Evolutionary conservation across 106 monocot species (phyloP).

Genomic region (Dendrobium chrysotoxum): DNA sequence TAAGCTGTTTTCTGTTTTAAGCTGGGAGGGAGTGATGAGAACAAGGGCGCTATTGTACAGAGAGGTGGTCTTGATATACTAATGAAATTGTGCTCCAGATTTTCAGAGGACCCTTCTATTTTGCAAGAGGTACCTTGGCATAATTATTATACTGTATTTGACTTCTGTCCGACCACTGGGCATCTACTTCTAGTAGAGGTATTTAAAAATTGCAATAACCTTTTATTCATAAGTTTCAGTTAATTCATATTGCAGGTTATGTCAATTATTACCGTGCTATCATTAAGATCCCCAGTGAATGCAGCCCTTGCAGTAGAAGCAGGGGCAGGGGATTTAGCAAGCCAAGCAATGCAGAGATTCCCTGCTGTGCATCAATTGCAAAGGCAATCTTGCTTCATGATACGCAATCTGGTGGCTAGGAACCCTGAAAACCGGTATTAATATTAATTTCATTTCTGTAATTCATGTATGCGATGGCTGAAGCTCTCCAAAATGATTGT

Average conservation of each 20-base stretch:
- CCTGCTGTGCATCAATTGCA: slow-evolving; percentile 84
- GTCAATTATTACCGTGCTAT: slow-evolving; percentile 59
- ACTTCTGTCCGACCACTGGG: background rate
- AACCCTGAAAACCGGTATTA: slow-evolving; percentile 77
- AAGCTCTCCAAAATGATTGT: background rate
- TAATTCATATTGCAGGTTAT: slow-evolving; percentile 56
- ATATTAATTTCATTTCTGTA: background rate
- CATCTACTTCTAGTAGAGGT: background rate
- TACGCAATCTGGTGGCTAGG: slow-evolving; percentile 86
- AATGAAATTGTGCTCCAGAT: slow-evolving; percentile 67
- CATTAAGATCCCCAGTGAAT: slow-evolving; percentile 84
- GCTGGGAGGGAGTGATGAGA: slow-evolving; percentile 90
- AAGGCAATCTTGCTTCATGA: slow-evolving; percentile 86
- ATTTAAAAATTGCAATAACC: background rate
- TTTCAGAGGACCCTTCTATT: slow-evolving; percentile 76
- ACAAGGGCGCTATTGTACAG: slow-evolving; percentile 72
- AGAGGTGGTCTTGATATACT: slow-evolving; percentile 69
- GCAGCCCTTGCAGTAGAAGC: slow-evolving; percentile 83
- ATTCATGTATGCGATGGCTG: background rate
- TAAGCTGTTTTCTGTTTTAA: slow-evolving; percentile 24
- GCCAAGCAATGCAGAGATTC: slow-evolving; percentile 82
- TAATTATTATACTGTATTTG: background rate
- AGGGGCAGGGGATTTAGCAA: slow-evolving; percentile 70
- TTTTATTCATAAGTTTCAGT: background rate
- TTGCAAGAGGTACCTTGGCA: slow-evolving; percentile 66